Conservation (phyloP, 345 rosid species). For the Brassica carinata region DNA sequence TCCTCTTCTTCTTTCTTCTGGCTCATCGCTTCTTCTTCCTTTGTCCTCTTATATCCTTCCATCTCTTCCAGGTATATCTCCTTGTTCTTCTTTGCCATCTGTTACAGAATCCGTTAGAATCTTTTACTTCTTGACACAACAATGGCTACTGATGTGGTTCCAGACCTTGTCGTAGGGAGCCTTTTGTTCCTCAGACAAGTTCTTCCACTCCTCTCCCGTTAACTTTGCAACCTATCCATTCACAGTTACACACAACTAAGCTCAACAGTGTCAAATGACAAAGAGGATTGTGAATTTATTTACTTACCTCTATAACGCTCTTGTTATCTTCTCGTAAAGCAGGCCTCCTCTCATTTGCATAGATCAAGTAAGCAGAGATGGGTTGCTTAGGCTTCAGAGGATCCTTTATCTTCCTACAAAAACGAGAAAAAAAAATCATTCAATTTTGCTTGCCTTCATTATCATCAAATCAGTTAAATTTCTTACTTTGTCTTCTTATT, state of each 20-base stretch:
- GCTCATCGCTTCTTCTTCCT: conserved; percentile 66
- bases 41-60: conserved; percentile 77
- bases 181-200: conserved; percentile 60
- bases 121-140: neutral
- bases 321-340: conserved; percentile 67
- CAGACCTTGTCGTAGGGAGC: conserved; percentile 67
- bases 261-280: neutral
- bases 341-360: conserved; percentile 70
- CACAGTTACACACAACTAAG: conserved; percentile 12
- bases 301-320: conserved; percentile 57
- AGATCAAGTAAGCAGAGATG: conserved; percentile 70
- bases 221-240: conserved; percentile 58
- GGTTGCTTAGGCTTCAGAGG: conserved; percentile 88
- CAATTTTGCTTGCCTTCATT: conserved; percentile 38
- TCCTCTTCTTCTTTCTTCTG: conserved; percentile 75
- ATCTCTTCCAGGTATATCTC: conserved; percentile 72
- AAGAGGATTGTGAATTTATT: neutral
- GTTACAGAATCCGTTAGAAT: conserved; percentile 11
- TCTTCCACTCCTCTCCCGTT: conserved; percentile 86
- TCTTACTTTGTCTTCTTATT: conserved; percentile 61
- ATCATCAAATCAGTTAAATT: neutral
- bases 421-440: conserved; percentile 1
- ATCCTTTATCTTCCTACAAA: conserved; percentile 75
- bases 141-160: neutral
- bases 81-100: conserved; percentile 83